Percentiles rank a stretch among this genome's conserved stretches.
Evolutionary conservation across 495 filamentous ascomycete genomes (phyloP).

Genomic region (Trichoderma reesei): DNA sequence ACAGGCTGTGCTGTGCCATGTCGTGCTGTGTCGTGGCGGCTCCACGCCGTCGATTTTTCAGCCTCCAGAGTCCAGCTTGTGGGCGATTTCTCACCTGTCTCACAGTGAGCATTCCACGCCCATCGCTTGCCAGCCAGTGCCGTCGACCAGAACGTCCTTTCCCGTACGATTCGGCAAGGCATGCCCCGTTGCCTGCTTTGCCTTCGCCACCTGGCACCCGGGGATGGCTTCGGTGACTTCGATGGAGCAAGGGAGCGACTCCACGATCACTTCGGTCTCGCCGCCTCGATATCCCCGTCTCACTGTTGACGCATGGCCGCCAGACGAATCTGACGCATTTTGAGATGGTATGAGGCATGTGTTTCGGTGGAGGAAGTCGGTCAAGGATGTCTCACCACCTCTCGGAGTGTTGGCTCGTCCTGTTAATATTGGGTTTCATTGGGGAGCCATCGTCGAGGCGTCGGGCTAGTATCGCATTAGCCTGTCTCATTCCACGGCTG

Average conservation of each 20-base stretch:
- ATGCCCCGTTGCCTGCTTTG: not conserved
- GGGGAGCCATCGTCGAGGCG: not conserved
- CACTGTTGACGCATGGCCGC: not conserved
- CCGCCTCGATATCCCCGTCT: not conserved
- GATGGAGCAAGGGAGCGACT: conserved; percentile 5
- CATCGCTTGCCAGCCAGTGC: not conserved
- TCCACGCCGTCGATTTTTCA: not conserved
- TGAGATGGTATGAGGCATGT: not conserved
- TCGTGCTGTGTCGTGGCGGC: not conserved
- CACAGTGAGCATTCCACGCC: not conserved
- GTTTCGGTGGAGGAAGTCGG: not conserved
- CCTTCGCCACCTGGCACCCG: not conserved
- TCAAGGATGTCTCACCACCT: not conserved
- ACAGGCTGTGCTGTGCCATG: not conserved
- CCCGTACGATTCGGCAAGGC: not conserved
- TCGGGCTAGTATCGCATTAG: not conserved
- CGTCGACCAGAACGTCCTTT: not conserved
- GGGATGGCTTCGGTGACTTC: not conserved
- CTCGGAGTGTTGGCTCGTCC: not conserved
- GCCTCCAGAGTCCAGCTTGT: not conserved
- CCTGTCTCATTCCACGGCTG: not conserved
- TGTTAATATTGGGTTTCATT: not conserved
- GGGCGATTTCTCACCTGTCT: not conserved
- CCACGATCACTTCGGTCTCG: conserved; percentile 2
- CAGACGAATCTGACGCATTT: not conserved